Evolutionary conservation across 164 flowering plant species (phyloP), one percentile per base, ranked within the genome.

Genomic region (Cinnamomum chago): DNA sequence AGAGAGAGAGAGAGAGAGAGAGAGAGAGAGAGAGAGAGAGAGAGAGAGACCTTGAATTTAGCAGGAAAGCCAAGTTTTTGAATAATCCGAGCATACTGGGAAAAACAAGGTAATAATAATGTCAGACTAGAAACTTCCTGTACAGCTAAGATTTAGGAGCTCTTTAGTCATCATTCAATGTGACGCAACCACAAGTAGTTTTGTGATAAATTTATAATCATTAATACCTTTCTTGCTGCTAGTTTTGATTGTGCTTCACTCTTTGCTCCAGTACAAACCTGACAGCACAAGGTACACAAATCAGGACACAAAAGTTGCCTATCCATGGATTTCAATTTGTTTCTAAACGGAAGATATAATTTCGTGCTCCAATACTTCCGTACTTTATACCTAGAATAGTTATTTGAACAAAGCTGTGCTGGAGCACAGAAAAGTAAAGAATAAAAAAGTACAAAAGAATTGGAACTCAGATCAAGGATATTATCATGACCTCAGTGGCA

Each of bases 201-300:
- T 18, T 60, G 5, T 1, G 23, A 40, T 40, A 40, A 40, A 40
- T 6, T 40, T 58, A 17, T n/a, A 58, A n/a, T 17, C n/a, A 17
- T 58, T 58, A 18, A 12, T 77, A 94, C 95, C 94, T 95, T 95
- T 74, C 98, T 83, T 71, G 99, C 96, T 5, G 97, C 98, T 72
- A 93, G 75, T 80, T 90, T 93, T 25, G 99, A 92, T 71, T 89
- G 95, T 17, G 90, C 89, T 77, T 95, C 99, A 75, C 97, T 93
- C 83, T 95, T 93, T 17, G 99, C 99, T 79, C 99, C 99, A n/a
- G 97, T 93, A 75, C 98, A 93, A 64, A 95, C 99, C 97, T 92
- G 74, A 70, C 76, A 58, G 52, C 14, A 33, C n/a, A 18, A 30
- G 25, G 50, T 20, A 6, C 51, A 5, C 40, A 47, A 7, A 24